Conservation (phyloP, 225 moss, liverwort and hornwort genomes). For the Polytrichum commune region DNA sequence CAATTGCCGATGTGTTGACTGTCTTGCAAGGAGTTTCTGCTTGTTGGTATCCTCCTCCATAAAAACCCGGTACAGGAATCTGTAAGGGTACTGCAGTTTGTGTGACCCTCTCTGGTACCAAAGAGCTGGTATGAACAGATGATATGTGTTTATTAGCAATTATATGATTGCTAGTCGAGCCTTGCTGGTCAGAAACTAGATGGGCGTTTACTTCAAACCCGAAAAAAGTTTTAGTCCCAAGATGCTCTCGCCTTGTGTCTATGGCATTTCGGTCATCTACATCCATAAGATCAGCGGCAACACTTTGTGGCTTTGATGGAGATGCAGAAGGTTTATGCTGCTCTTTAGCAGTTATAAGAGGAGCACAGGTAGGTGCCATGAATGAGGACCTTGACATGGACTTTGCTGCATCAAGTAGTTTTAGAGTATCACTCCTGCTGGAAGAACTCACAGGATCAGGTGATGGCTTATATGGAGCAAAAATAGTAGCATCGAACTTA, state of each 20-base stretch:
- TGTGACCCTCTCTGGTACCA: slow-evolving; percentile 4
- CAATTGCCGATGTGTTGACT: slow-evolving; percentile 26
- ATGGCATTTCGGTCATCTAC: slow-evolving; percentile 5
- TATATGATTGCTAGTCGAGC: slow-evolving; percentile 13
- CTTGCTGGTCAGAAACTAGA: slow-evolving; percentile 11
- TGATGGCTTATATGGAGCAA: slow-evolving; percentile 30
- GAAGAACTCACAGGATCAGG: slow-evolving; percentile 5
- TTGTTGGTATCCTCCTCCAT: slow-evolving; percentile 10
- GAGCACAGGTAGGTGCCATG: slow-evolving; percentile 28
- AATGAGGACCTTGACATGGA: slow-evolving; percentile 11
- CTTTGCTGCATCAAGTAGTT: neutral
- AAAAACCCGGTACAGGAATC: slow-evolving; percentile 12
- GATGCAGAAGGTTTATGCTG: slow-evolving; percentile 28
- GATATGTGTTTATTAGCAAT: slow-evolving; percentile 6
- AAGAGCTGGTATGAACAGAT: slow-evolving; percentile 24
- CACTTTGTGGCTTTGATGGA: slow-evolving; percentile 29
- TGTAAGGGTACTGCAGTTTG: slow-evolving; percentile 4
- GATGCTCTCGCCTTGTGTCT: slow-evolving; percentile 14
- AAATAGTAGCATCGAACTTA: slow-evolving; percentile 26
- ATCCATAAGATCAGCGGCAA: slow-evolving; percentile 24
- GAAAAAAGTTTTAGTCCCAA: slow-evolving; percentile 9
- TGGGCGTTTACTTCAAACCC: slow-evolving; percentile 9
- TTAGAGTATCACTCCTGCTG: slow-evolving; percentile 7
- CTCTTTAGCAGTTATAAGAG: slow-evolving; percentile 28
- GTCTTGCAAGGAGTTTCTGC: slow-evolving; percentile 1